Conservation (phyloP, 345 rosid genomes). For the Acer negundo region DNA sequence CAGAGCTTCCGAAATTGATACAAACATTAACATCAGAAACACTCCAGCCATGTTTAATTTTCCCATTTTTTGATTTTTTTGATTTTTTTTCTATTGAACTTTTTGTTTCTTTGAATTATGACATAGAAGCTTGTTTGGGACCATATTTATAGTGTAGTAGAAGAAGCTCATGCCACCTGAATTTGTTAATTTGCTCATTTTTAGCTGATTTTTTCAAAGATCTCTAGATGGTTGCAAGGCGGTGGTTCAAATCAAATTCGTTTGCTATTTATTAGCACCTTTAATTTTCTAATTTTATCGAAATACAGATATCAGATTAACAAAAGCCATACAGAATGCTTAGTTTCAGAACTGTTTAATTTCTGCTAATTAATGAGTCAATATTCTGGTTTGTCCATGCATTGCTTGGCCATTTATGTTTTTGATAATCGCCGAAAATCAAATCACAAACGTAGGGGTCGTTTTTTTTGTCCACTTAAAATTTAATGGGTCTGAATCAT, state of each 20-base stretch:
- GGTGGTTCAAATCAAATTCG: background rate
- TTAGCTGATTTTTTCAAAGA: background rate
- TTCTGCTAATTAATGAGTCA: too few species aligned
- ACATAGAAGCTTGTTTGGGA: background rate
- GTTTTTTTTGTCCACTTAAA: too few species aligned
- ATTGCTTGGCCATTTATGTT: too few species aligned
- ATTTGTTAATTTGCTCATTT: background rate
- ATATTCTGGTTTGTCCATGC: too few species aligned
- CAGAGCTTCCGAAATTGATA: conserved; percentile 3
- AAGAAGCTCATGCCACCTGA: background rate
- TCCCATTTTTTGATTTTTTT: background rate
- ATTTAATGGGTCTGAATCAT: too few species aligned
- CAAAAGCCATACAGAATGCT: too few species aligned
- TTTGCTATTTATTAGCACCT: background rate
- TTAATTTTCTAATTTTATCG: background rate
- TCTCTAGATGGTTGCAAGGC: background rate
- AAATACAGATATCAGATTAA: too few species aligned
- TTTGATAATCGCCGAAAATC: too few species aligned
- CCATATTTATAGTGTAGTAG: background rate
- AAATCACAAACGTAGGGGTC: too few species aligned
- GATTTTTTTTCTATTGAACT: background rate
- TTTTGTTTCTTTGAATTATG: background rate
- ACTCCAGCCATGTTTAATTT: background rate
- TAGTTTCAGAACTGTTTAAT: too few species aligned
- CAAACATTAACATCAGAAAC: background rate